Base-by-base conservation (phyloP, 306 rosid species). In the Elaeagnus macrophylla region DNA sequence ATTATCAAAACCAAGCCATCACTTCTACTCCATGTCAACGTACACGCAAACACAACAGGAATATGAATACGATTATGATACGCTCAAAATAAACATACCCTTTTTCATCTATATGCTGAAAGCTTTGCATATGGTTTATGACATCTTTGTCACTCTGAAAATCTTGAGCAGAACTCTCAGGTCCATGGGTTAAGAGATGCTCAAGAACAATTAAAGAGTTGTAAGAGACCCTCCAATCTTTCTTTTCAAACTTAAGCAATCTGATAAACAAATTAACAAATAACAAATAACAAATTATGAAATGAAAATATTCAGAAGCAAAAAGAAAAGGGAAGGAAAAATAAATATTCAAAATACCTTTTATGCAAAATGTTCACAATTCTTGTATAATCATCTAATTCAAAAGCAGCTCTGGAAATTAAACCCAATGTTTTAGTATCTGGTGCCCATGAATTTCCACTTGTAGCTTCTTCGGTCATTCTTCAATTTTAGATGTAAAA, bases 361-460 rank as follows among this genome's bases (percentile, higher is more conserved):
- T 75, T 65, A 48, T 79, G 84, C 37, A 79, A 66, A 58, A 79
- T 79, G 51, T 67, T 81, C 40, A 68, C 78, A 40, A 75, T 72
- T 72, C 96, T 84, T 52, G 71, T 72, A 54, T 80, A 91, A 71
- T 91, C 99, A 51, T 87, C 99, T 1, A 91, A 53, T 48, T 91
- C 99, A 78, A 91, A 91, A 80, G 99, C 99, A 69, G 95, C 86
- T 70, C 51, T 87, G 58, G 99, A 91, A 56, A 91, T 91, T 59
- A 96, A 80, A 70, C 71, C 72, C 67, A 91, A 75, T 15, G 93
- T 77, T 46, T 70, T 73, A n/a, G 81, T 55, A 57, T 79, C 91
- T 8, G 93, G 88, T 15, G 76, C 63, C 84, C 77, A 76, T 49
- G 80, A 79, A 76, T 84, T 87, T 61, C 81, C 99, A 71, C 54